Evolutionary conservation across 163 green algal species (phyloP), one percentile per base, ranked within the genome.

Genomic region (Prototheca wickerhamii): DNA sequence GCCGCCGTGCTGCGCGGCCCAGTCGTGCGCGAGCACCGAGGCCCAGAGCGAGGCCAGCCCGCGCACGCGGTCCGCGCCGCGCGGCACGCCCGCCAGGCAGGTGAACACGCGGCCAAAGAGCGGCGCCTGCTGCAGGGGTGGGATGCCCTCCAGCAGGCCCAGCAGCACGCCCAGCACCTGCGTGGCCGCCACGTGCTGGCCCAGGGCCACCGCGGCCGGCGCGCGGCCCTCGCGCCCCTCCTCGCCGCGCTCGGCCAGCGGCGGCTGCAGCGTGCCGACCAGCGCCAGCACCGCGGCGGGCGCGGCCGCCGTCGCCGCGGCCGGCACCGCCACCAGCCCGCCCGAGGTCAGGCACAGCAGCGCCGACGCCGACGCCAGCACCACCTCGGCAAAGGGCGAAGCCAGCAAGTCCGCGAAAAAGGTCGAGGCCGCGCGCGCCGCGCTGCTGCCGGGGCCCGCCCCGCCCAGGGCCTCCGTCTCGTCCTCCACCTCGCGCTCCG

Each of bases 261-360:
- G n/a, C 37, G 62, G 55, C 2, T 51, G 65, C 59, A 72, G 67
- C 43, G 67, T 55, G 1, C 56, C 72, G 3, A 43, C 44, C 6
- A 60, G 12, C 6, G 58, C 66, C 35, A 25, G 46, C n/a, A 61
- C 54, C 3, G 64, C 66, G 25, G 33, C 35, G n/a, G 69, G 59
- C 50, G 64, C 64, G 8, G 65, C 65, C 26, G 29, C 18, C 25
- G 68, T 52, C 0, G 65, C 67, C 21, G 51, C 34, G 31, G 72
- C 64, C 17, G 73, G 60, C 67, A 53, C 40, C 10, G 67, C 57
- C 31, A 65, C 57, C 43, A 70, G 30, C 21, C 46, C 37, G 70
- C n/a, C n/a, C n/a, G n/a, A n/a, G n/a, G n/a, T 50, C 29, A 76
- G 57, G 0, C 66, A 28, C 31, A 78, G 60, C 51, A 79, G 52